These are phyloP conservation scores for Astrothelium macrocarpum DNA, from an alignment of 495 filamentous ascomycete species.

Conservation along the genomic window DNA sequence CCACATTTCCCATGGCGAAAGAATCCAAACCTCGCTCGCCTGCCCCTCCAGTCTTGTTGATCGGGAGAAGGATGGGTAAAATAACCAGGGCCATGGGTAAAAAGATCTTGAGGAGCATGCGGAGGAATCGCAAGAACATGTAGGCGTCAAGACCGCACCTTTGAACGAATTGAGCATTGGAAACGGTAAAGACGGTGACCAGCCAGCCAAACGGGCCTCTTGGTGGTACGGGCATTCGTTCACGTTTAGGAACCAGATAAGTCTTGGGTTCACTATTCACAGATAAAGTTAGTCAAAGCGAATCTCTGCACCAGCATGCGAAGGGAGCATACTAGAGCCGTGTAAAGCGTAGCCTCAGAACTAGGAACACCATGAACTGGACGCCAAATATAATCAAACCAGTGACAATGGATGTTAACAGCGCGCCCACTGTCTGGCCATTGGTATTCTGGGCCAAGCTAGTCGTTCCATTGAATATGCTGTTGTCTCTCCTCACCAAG, in stretches of 20 bases:
- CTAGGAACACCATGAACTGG: constrained; percentile 64
- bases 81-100: constrained; percentile 68
- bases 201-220: constrained; percentile 61
- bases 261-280: constrained; percentile 66
- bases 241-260: constrained; percentile 81
- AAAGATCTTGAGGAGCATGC: constrained; percentile 89
- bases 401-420: constrained; percentile 65
- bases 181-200: constrained; percentile 60
- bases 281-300: background rate
- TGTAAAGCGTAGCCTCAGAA: constrained; percentile 66
- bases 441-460: constrained; percentile 29
- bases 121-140: constrained; percentile 92
- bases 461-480: background rate
- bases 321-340: constrained; percentile 67
- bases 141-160: constrained; percentile 96
- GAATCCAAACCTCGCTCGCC: constrained; percentile 62
- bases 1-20: constrained; percentile 88
- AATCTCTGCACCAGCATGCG: background rate
- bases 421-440: constrained; percentile 45
- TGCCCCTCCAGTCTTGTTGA: constrained; percentile 50
- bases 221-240: constrained; percentile 64
- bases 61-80: constrained; percentile 73
- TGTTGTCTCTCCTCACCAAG: background rate
- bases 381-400: constrained; percentile 67
- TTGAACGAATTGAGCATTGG: constrained; percentile 79